These are phyloP conservation scores for Cephalotrichum gorgonifer DNA, from an alignment of 2,329 filamentous ascomycete species.

Conservation along the genomic window DNA sequence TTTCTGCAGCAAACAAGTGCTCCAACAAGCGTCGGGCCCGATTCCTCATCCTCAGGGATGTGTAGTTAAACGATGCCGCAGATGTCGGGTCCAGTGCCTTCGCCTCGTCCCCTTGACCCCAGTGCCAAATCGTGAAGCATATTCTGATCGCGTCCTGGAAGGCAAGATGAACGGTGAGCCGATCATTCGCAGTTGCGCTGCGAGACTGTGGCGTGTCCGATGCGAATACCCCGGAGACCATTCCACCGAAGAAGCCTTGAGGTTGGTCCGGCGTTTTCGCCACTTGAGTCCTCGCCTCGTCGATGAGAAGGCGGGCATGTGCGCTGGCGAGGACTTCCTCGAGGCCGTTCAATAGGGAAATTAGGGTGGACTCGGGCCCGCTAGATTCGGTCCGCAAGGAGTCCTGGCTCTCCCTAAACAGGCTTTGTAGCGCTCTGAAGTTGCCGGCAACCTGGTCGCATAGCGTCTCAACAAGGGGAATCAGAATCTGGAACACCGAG, in stretches of 20 bases:
- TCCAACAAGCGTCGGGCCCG: conserved; percentile 79
- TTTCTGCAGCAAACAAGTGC: conserved; percentile 85
- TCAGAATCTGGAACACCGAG: conserved; percentile 78
- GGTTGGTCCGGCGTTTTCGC: conserved; percentile 73
- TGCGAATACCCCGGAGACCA: conserved; percentile 85
- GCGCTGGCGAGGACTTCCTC: conserved; percentile 83
- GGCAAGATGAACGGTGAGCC: conserved; percentile 86
- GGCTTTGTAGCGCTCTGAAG: conserved; percentile 59
- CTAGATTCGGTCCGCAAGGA: conserved; percentile 2
- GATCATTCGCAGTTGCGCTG: conserved; percentile 80
- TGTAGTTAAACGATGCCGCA: conserved; percentile 78
- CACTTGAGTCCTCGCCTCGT: conserved; percentile 59
- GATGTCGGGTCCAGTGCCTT: conserved; percentile 54
- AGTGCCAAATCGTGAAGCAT: conserved; percentile 91
- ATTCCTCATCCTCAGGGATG: conserved; percentile 83
- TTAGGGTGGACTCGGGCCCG: conserved; percentile 59
- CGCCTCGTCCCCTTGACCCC: conserved; percentile 60
- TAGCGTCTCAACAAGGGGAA: conserved; percentile 84
- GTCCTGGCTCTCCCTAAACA: conserved; percentile 37
- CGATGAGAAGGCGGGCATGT: conserved; percentile 69
- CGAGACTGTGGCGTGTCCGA: conserved; percentile 68
- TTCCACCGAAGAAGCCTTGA: conserved; percentile 85
- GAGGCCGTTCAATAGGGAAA: conserved; percentile 82
- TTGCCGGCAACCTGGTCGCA: conserved; percentile 66
- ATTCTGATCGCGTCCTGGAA: conserved; percentile 93